These are phyloP conservation scores for Colletotrichum nymphaeae DNA, from an alignment of 2,329 filamentous ascomycete genomes.

Conservation along the genomic window DNA sequence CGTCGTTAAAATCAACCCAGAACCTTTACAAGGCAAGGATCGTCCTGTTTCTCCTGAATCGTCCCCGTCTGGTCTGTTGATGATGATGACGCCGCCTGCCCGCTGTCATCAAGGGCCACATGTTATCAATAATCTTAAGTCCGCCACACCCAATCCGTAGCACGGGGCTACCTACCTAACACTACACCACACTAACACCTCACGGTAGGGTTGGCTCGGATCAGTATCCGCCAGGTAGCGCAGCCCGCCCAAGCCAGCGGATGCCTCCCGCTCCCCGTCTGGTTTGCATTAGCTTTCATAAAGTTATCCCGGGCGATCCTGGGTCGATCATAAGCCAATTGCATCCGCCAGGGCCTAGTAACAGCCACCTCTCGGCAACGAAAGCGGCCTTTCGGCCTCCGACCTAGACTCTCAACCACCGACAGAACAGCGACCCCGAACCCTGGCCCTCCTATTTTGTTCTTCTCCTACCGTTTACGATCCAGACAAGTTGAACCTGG, in stretches of 20 bases:
- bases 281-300: constrained; percentile 19
- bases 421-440: neutral
- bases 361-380: constrained; percentile 23
- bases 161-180: neutral
- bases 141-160: neutral
- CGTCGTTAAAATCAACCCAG: neutral
- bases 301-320: constrained; percentile 26
- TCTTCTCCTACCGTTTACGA: neutral
- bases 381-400: constrained; percentile 35
- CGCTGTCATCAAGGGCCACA: neutral
- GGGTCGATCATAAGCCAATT: constrained; percentile 14
- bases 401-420: constrained; percentile 17
- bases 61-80: neutral
- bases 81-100: neutral
- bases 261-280: constrained; percentile 24
- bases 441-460: constrained; percentile 5
- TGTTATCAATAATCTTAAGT: constrained; percentile 10
- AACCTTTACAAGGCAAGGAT: neutral
- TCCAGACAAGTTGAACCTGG: neutral
- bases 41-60: neutral
- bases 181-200: too few relatives aligned
- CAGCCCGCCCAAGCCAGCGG: constrained; percentile 9
- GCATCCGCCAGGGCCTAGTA: neutral
- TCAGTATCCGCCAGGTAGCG: constrained; percentile 24
- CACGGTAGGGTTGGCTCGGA: constrained; percentile 29